Conservation (phyloP, 2,329 filamentous ascomycete genomes). For the Venturia effusa region DNA sequence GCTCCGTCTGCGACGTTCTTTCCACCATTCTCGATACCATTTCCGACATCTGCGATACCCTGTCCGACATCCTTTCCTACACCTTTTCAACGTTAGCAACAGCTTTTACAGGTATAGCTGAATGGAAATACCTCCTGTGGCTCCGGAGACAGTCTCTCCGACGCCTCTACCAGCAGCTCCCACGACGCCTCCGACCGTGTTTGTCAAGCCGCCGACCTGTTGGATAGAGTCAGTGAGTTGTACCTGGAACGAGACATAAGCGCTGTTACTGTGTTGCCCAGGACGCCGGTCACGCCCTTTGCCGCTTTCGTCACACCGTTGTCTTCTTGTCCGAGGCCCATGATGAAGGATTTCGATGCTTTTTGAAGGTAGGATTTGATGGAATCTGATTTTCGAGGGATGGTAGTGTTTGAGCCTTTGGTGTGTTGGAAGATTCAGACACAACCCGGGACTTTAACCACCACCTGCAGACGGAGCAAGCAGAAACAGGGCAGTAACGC, state of each 20-base stretch:
- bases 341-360: neutral
- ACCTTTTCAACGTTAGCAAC: slow-evolving; percentile 12
- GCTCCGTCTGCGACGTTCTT: slow-evolving; percentile 41
- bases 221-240: neutral
- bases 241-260: neutral
- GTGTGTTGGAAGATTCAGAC: neutral
- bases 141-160: slow-evolving; percentile 44
- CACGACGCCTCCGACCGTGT: slow-evolving; percentile 12
- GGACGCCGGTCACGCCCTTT: neutral
- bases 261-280: slow-evolving; percentile 3
- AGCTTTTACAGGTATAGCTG: neutral
- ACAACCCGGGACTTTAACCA: neutral
- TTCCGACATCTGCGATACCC: slow-evolving; percentile 41
- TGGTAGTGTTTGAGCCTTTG: neutral
- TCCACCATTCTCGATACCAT: slow-evolving; percentile 42
- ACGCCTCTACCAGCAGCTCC: slow-evolving; percentile 46
- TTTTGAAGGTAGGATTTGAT: neutral
- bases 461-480: neutral
- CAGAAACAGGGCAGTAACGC: neutral
- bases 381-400: neutral
- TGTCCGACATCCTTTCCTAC: slow-evolving; percentile 45
- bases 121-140: slow-evolving; percentile 32
- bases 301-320: neutral
- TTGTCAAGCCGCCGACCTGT: slow-evolving; percentile 10
- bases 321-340: slow-evolving; percentile 6